Evolutionary conservation across 2,329 filamentous ascomycete genomes (phyloP), one percentile per base, ranked within the genome.

Genomic region (Cladorrhinum sp.): DNA sequence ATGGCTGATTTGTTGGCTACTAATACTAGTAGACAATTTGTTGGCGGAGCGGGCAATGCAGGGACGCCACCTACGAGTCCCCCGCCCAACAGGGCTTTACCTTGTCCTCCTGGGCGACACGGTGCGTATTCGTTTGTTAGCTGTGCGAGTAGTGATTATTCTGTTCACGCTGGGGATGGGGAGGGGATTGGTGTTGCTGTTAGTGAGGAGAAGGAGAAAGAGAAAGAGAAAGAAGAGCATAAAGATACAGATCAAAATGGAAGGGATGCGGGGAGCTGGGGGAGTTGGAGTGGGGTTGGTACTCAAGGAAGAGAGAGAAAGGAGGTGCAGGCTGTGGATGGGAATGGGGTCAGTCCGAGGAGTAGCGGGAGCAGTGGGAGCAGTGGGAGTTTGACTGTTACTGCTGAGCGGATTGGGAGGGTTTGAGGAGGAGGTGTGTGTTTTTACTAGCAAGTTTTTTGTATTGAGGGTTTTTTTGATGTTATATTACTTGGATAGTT

Each of bases 41-140:
- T n/a, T n/a, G n/a, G n/a, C n/a, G n/a, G n/a, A n/a, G n/a, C n/a
- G n/a, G n/a, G 24, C 26, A 10, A 51, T 16, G 20, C 7, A 21
- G 53, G 53, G 64, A 67, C n/a, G 69, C 72, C 26, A 69, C 76
- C 20, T 1, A 24, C 65, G 3, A 77, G 79, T 0, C 79, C 81
- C 0, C 79, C 80, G 0, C 80, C 80, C 0, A 77, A 64, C 4
- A 72, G 74, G n/a, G 77, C 77, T 2, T 73, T 82, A 2, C 78
- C 78, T 0, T 65, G 67, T 1, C 71, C 72, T 5, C 73, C 73
- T 0, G 61, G 10, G 16, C 55, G 3, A 20, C 57, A 26, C 46
- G n/a, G 49, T 8, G 57, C n/a, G 28, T 24, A 39, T 46, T 28
- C 26, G 26, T 4, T 28, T 28, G 26, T n/a, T n/a, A n/a, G n/a